A percentile compares a stretch with the other conserved stretches of the same genome.
phyloP scores from a whole-genome alignment of 306 rosid genomes.

The Mimosa pudica region DNA sequence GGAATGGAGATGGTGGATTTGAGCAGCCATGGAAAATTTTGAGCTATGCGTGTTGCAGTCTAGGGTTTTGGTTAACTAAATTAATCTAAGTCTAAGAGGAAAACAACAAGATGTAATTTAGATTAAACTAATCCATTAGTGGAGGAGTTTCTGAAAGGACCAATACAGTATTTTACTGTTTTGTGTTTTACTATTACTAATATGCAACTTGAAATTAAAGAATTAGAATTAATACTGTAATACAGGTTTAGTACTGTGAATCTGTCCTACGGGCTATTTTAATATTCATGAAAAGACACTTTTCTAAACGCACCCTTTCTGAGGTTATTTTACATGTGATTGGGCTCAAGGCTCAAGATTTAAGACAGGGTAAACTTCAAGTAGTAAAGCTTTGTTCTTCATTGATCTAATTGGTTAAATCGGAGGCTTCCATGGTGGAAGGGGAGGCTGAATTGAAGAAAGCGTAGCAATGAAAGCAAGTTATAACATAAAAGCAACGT shows the following conservation, averaged over 20 bases:
- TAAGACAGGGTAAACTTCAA: not conserved
- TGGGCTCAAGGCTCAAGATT: too few relatives aligned
- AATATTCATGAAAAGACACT: not conserved
- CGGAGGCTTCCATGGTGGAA: not conserved
- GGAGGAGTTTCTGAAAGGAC: not conserved
- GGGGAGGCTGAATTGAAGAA: not conserved
- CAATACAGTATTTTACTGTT: constrained; percentile 11
- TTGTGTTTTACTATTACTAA: not conserved
- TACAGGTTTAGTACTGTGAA: constrained; percentile 21
- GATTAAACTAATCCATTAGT: not conserved
- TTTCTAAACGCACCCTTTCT: not conserved
- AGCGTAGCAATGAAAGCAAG: not conserved
- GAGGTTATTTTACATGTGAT: not conserved
- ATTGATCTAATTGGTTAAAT: not conserved
- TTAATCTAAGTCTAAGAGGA: too few relatives aligned
- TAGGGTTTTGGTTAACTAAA: constrained; percentile 27
- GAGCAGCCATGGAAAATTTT: constrained; percentile 46
- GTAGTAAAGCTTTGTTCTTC: not conserved
- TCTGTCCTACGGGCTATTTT: constrained; percentile 1
- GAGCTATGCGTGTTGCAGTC: constrained; percentile 13
- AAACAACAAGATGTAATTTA: too few relatives aligned
- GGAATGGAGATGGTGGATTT: constrained; percentile 28
- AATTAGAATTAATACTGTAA: not conserved
- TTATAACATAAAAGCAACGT: not conserved
- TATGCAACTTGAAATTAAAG: constrained; percentile 5